These are phyloP conservation scores for Fusarium floridanum DNA, from an alignment of 2,329 filamentous ascomycete genomes.

Conservation along the genomic window DNA sequence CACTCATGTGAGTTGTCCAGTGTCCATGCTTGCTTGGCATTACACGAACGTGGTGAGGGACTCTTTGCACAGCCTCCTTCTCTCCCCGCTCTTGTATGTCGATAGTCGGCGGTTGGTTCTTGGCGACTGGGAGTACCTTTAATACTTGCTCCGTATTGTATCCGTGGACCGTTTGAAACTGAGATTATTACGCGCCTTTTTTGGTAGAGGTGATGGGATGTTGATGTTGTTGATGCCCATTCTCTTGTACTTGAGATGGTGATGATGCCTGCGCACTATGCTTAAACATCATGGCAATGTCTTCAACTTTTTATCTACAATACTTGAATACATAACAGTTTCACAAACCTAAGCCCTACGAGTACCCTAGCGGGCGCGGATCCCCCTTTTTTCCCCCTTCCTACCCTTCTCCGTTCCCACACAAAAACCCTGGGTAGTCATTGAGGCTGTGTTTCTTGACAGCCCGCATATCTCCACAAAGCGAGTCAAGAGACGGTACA, in stretches of 20 bases:
- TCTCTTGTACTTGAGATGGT: background rate
- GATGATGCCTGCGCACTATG: background rate
- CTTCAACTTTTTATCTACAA: background rate
- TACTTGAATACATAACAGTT: background rate
- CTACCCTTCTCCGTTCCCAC: background rate
- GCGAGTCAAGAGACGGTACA: background rate
- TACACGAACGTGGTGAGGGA: slow-evolving; percentile 26
- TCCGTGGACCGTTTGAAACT: slow-evolving; percentile 1
- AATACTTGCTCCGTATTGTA: background rate
- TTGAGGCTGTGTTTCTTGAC: background rate
- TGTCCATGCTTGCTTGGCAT: slow-evolving; percentile 35
- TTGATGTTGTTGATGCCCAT: background rate
- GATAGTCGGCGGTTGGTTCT: slow-evolving; percentile 10
- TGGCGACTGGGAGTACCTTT: slow-evolving; percentile 1
- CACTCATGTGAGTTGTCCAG: slow-evolving; percentile 29
- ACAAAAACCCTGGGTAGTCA: background rate
- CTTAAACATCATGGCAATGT: too few species aligned
- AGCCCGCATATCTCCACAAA: background rate
- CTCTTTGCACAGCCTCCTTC: slow-evolving; percentile 32
- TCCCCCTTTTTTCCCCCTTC: background rate
- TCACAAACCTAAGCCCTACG: background rate
- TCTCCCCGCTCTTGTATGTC: slow-evolving; percentile 10
- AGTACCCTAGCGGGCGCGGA: background rate
- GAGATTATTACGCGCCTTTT: background rate
- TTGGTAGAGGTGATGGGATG: background rate